Conservation (phyloP, 108 stramenopile genomes). For the Chaetoceros muelleri region DNA sequence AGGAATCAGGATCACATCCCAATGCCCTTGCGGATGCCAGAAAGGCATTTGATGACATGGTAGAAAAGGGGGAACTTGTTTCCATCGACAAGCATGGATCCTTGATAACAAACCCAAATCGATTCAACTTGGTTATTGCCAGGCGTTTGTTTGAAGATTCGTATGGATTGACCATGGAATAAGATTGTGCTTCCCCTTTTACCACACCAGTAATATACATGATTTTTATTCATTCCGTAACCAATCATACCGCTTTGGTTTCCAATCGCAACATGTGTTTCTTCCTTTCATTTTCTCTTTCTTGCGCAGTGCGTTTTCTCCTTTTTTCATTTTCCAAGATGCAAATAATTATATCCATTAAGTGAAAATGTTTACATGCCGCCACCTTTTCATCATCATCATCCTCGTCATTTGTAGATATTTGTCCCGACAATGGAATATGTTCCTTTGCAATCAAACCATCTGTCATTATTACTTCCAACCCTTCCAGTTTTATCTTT, state of each 20-base stretch:
- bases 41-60: background rate
- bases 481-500: background rate
- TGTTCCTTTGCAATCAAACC: background rate
- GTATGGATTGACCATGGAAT: no score
- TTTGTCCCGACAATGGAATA: background rate
- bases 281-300: constrained; percentile 26
- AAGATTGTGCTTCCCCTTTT: no score
- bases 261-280: background rate
- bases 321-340: constrained; percentile 24
- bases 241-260: no score
- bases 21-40: background rate
- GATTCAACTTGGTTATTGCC: background rate
- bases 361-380: constrained; percentile 15
- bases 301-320: constrained; percentile 25
- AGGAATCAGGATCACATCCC: background rate
- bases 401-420: constrained; percentile 11
- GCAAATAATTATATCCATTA: constrained; percentile 18
- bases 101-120: background rate
- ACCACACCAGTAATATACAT: no score
- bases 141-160: background rate
- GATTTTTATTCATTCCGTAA: no score
- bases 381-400: constrained; percentile 9
- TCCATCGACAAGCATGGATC: background rate
- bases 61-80: background rate
- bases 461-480: background rate